Conservation (phyloP, 305 asterid species). For the Fraxinus sp. region DNA sequence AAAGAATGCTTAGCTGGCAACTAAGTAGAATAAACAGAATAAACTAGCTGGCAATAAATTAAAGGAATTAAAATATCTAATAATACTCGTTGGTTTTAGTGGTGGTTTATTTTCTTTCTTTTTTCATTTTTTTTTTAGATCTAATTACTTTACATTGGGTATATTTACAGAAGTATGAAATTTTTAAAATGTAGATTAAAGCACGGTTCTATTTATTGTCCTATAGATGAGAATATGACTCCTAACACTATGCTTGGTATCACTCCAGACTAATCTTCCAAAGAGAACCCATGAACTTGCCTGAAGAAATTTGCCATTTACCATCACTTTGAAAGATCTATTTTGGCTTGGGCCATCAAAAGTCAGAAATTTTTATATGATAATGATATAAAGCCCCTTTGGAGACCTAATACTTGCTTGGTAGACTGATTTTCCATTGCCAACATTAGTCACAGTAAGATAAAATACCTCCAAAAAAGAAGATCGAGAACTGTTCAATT, state of each 20-base stretch:
- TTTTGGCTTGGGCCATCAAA: constrained; percentile 37
- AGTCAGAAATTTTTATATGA: constrained; percentile 40
- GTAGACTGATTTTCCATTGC: constrained; percentile 32
- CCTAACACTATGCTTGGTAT: constrained; percentile 41
- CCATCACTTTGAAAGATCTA: constrained; percentile 47
- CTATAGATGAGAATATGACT: constrained; percentile 66
- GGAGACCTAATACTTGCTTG: constrained; percentile 42
- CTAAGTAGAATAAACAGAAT: too few species aligned
- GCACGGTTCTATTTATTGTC: neutral
- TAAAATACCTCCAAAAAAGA: constrained; percentile 46
- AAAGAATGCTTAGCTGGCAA: too few species aligned
- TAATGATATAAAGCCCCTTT: constrained; percentile 35
- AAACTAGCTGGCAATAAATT: too few species aligned
- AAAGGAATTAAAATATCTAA: too few species aligned
- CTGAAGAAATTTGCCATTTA: constrained; percentile 40
- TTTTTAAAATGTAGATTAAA: constrained; percentile 9
- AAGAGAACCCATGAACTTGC: constrained; percentile 38
- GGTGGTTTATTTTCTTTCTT: too few species aligned
- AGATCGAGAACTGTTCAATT: constrained; percentile 28
- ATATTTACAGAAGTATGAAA: neutral
- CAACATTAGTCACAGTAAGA: constrained; percentile 62
- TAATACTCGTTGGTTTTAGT: too few species aligned
- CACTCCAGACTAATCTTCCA: constrained; percentile 57
- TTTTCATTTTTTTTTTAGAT: too few species aligned
- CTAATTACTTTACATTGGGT: neutral